Conservation (phyloP, 345 rosid genomes). For the Populus simonii region DNA sequence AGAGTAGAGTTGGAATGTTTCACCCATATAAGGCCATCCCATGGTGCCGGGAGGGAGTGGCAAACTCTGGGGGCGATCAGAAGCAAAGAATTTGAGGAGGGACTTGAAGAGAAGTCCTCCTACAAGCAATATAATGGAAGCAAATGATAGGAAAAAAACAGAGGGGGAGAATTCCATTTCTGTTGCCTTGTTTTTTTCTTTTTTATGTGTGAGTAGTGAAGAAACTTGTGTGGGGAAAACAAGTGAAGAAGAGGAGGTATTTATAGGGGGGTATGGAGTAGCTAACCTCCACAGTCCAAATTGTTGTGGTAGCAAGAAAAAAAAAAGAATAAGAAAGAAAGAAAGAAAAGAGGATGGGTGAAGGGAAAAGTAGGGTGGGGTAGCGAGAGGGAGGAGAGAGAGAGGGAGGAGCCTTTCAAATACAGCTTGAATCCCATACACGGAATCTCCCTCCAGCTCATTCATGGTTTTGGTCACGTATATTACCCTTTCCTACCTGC, state of each 20-base stretch:
- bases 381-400: not conserved
- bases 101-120: conserved; percentile 20
- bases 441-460: conserved; percentile 53
- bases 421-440: conserved; percentile 56
- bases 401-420: conserved; percentile 14
- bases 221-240: conserved; percentile 20
- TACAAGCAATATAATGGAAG: conserved; percentile 21
- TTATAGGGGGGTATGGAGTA: conserved; percentile 23
- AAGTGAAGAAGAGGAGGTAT: conserved; percentile 18
- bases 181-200: not conserved
- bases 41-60: conserved; percentile 86
- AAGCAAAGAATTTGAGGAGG: conserved; percentile 25
- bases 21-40: conserved; percentile 87
- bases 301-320: too few relatives aligned
- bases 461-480: conserved; percentile 16
- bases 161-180: conserved; percentile 34
- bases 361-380: too few relatives aligned
- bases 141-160: conserved; percentile 16
- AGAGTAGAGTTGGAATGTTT: conserved; percentile 83
- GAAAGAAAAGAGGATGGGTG: too few relatives aligned
- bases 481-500: not conserved
- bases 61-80: conserved; percentile 13
- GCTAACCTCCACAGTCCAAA: not conserved
- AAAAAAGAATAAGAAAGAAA: not conserved
- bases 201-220: not conserved